Base-by-base conservation (phyloP, 306 rosid species). In the Fagus sylvatica region DNA sequence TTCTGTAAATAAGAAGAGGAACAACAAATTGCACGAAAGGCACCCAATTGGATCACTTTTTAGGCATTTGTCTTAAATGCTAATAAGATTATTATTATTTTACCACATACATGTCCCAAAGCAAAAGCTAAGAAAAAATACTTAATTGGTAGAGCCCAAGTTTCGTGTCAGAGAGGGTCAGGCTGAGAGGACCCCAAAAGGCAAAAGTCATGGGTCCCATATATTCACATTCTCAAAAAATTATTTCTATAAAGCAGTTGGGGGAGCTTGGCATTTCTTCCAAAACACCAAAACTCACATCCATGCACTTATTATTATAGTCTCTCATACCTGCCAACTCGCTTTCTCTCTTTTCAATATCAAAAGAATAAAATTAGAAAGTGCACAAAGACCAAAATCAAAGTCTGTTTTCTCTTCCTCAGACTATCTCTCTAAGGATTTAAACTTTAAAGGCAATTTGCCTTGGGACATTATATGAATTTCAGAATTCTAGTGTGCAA, bases 401-500 rank as follows among this genome's bases (percentile, higher is more conserved):
- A 3, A 55, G n/a, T 42, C 49, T 64, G 16, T 22, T 61, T 73
- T 73, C 42, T 72, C 69, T 13, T 16, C 16, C 68, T 68, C 17
- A 3, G 3, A 22, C 28, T 40, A 75, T 71, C 51, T 7, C 54
- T 43, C 49, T 19, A 15, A 22, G 11, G 22, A 51, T 15, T 13
- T 33, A 36, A 53, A 22, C 28, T 22, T 22, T 22, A 22, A 22
- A 22, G 28, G 28, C 28, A 22, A 22, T 22, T 22, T 22, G 28
- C 28, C 28, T 22, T 22, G 28, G 28, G 28, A 22, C 28, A 22
- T 22, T 22, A 22, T 22, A 69, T 82, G 86, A 81, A 72, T 71
- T 76, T 74, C n/a, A 79, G 72, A 78, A 28, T 75, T 59, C 36
- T 61, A 53, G 87, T 77, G 91, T 82, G 86, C 74, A 79, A 51